Percentiles rank a stretch among this genome's conserved stretches.
Conservation (phyloP, 208 protist species). For the Leishmania major region DNA sequence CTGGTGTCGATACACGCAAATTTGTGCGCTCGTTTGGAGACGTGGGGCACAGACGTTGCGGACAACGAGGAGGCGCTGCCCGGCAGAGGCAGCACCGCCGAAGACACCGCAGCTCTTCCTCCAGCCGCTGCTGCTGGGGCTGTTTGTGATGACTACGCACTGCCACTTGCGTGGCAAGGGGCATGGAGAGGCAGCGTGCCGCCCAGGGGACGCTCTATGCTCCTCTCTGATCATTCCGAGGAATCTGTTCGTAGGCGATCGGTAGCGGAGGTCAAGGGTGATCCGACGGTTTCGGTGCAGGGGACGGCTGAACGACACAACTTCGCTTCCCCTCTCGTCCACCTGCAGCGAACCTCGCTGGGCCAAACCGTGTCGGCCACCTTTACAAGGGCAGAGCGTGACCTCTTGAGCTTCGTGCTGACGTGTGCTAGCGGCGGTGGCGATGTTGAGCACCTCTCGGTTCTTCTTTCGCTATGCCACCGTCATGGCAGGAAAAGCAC, state of each 20-base stretch:
- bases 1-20: background rate
- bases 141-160: background rate
- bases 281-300: background rate
- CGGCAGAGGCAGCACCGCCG: background rate
- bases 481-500: background rate
- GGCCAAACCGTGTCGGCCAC: background rate
- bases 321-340: background rate
- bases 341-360: background rate
- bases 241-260: background rate
- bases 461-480: conserved; percentile 1
- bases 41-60: conserved; percentile 1
- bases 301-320: background rate
- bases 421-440: conserved; percentile 18
- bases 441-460: background rate
- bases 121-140: background rate
- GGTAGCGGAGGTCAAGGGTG: background rate
- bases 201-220: background rate
- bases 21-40: conserved; percentile 12
- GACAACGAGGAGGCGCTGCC: background rate
- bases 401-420: conserved; percentile 26
- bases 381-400: conserved; percentile 15
- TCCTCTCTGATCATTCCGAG: background rate
- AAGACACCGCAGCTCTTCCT: background rate
- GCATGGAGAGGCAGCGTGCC: background rate
- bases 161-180: background rate